A percentile compares a stretch with the other conserved stretches of the same genome.
Conservation (phyloP, 1,284 basidiomycete genomes). For the Malassezia sympodialis region DNA sequence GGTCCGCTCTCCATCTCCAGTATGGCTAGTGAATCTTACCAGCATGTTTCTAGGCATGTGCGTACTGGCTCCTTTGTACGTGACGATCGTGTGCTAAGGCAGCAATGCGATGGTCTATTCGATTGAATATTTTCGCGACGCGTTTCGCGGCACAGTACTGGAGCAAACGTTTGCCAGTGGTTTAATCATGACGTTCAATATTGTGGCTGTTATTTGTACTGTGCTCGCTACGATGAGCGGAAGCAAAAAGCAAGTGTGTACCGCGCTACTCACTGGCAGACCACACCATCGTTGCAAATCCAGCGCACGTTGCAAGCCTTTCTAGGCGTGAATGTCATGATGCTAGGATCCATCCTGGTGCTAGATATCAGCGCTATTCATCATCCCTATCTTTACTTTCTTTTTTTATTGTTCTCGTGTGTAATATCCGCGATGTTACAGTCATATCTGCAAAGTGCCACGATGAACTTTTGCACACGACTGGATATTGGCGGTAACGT, state of each 20-base stretch:
- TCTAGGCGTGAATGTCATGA: neutral
- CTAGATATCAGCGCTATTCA: neutral
- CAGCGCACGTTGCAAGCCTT: neutral
- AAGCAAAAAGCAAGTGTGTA: neutral
- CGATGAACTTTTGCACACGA: slow-evolving; percentile 21
- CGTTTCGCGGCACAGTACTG: slow-evolving; percentile 10
- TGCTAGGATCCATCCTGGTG: neutral
- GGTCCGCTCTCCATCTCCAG: neutral
- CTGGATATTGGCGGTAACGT: slow-evolving; percentile 14
- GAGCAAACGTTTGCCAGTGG: slow-evolving; percentile 21
- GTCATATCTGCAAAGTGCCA: slow-evolving; percentile 24
- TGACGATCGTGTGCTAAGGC: neutral
- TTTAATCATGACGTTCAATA: slow-evolving; percentile 21
- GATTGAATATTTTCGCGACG: slow-evolving; percentile 26
- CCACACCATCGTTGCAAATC: neutral
- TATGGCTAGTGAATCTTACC: neutral
- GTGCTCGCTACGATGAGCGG: slow-evolving; percentile 12
- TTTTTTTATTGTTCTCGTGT: slow-evolving; percentile 11
- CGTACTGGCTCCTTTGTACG: slow-evolving; percentile 16
- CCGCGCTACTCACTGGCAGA: neutral
- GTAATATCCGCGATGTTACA: slow-evolving; percentile 13
- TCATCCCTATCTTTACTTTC: slow-evolving; percentile 5
- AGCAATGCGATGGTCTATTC: slow-evolving; percentile 30
- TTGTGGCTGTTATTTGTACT: slow-evolving; percentile 19
- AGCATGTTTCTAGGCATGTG: slow-evolving; percentile 12